Base-by-base conservation (phyloP, 2,329 filamentous ascomycete species). In the Neocatenulostroma microsporum region DNA sequence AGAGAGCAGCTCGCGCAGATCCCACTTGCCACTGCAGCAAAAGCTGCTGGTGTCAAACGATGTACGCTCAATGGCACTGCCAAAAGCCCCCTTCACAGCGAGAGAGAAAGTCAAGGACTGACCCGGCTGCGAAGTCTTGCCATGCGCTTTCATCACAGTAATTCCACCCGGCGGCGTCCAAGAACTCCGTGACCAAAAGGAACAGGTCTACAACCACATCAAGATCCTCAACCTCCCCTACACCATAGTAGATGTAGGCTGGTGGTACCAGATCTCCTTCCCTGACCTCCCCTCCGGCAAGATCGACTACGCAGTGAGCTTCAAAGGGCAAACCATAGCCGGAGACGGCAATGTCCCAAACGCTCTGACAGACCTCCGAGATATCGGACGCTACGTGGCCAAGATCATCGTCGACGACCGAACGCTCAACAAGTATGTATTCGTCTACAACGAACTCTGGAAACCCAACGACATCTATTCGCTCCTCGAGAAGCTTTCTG, bases 201-300 rank as follows among this genome's bases (percentile, higher is more conserved):
- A 76, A 44, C 54, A 60, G 2, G 59, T 74, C 10, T 63, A 70
- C 48, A 63, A 70, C 39, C 63, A 70, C 36, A 59, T 76, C 40
- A 66, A 68, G 46, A 55, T 61, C 36, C 48, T 70, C 2, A 54
- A 60, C 21, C 60, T 78, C 1, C 69, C 70, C 0, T 78, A 69
- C 55, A 77, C 74, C 5, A 58, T 73, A 47, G 67, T 77, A 33
- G 73, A 78, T 42, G 64, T 75, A 10, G 74, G 73, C n/a, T 74
- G 62, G 60, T 78, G 74, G 74, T 70, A 73, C 48, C 70, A 76
- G 46, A 45, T 70, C 20, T 56, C 59, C 4, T 60, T 67, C 37
- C 66, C 66, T 10, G 49, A 48, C n/a, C 50, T 73, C 1, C 61
- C 64, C n/a, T 66, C 62, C 12, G 67, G 69, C 8, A 54, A 55